Conservation (phyloP, 179 eudicot genomes). For the Carnegiea gigantea region DNA sequence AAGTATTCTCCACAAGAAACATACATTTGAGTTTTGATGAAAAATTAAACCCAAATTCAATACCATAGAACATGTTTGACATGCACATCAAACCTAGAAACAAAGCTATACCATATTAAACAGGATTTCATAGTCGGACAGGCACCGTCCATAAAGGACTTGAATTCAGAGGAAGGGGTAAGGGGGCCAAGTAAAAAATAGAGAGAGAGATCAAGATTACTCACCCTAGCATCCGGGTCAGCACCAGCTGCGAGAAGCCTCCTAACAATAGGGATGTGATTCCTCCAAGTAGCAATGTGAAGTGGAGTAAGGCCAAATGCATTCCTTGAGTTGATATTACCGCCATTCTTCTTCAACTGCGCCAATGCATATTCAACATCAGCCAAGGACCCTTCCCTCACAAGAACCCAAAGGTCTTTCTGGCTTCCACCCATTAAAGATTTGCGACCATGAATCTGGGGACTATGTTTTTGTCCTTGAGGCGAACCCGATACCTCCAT, state of each 20-base stretch:
- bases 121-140: neutral
- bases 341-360: constrained; percentile 76
- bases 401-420: constrained; percentile 69
- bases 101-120: neutral
- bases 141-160: neutral
- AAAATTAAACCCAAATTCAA: neutral
- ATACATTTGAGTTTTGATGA: neutral
- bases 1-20: neutral
- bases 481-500: constrained; percentile 61
- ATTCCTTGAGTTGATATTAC: constrained; percentile 79
- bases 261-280: constrained; percentile 83
- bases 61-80: neutral
- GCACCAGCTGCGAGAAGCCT: constrained; percentile 97
- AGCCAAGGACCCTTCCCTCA: constrained; percentile 68
- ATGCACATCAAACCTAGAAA: neutral
- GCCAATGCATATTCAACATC: constrained; percentile 76
- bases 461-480: constrained; percentile 58
- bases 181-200: neutral
- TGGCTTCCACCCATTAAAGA: constrained; percentile 40
- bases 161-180: neutral
- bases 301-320: constrained; percentile 82
- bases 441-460: constrained; percentile 54
- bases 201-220: constrained; percentile 16
- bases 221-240: constrained; percentile 94
- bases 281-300: constrained; percentile 98